These are phyloP conservation scores for Aureobasidium pullulans DNA, from an alignment of 2,329 filamentous ascomycete species.

Conservation along the genomic window DNA sequence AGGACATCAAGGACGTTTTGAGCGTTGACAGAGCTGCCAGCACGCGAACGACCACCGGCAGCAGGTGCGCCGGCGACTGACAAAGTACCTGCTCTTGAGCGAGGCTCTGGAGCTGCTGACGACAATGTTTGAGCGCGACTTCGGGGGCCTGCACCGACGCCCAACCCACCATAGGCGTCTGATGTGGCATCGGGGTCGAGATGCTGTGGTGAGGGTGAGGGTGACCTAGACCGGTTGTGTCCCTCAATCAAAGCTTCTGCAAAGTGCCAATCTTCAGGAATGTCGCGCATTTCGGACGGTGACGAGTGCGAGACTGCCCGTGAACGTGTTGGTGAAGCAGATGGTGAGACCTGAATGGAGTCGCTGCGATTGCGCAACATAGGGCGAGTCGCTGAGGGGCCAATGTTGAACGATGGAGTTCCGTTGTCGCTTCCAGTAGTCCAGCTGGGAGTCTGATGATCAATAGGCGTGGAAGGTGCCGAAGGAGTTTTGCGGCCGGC, in stretches of 20 bases:
- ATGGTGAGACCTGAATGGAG: conserved; percentile 25
- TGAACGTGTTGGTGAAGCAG: conserved; percentile 18
- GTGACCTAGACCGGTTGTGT: conserved; percentile 18
- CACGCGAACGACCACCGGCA: conserved; percentile 44
- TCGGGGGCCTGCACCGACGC: neutral
- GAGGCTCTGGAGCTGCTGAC: neutral
- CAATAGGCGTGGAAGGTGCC: conserved; percentile 19
- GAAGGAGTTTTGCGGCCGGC: conserved; percentile 19
- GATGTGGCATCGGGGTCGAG: neutral
- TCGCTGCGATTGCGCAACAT: conserved; percentile 16
- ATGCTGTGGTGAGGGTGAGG: conserved; percentile 16
- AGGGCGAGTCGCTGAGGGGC: conserved; percentile 3
- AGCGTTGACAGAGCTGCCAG: conserved; percentile 63
- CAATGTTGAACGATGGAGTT: conserved; percentile 19
- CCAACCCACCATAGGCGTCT: conserved; percentile 5
- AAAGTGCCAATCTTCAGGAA: conserved; percentile 13
- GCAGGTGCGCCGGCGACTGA: neutral
- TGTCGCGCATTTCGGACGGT: neutral
- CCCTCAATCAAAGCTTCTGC: conserved; percentile 3
- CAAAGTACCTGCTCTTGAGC: neutral
- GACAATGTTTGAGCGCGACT: neutral
- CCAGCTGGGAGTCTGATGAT: conserved; percentile 27
- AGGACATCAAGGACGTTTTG: conserved; percentile 76
- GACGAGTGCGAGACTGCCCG: conserved; percentile 10
- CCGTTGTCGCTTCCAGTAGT: conserved; percentile 23